These are phyloP conservation scores for Mediolabrus comicus DNA, from an alignment of 108 stramenopile species.

Conservation along the genomic window DNA sequence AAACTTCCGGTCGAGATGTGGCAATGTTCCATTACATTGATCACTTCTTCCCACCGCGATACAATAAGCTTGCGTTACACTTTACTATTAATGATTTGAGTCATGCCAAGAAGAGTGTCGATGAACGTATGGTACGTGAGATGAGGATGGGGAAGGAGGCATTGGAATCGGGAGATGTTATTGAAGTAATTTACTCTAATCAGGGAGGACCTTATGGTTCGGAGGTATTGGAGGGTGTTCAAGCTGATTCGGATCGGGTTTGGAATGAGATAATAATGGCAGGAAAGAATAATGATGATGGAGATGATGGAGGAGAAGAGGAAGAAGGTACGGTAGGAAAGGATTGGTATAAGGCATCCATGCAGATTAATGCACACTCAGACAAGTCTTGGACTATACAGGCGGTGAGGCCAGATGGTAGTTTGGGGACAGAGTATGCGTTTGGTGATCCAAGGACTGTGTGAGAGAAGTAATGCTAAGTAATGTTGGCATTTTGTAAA, in stretches of 20 bases:
- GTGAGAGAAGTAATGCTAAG: too few species aligned
- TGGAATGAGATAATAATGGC: conserved; percentile 61
- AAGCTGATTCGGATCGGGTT: conserved; percentile 70
- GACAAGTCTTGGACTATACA: conserved; percentile 75
- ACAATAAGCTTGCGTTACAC: conserved; percentile 82
- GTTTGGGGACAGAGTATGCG: conserved; percentile 50
- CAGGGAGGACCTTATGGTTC: conserved; percentile 87
- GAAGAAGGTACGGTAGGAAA: conserved; percentile 39
- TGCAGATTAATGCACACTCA: conserved; percentile 62
- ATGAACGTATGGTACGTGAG: conserved; percentile 78
- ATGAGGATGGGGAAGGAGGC: conserved; percentile 61
- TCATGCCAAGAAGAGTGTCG: conserved; percentile 71
- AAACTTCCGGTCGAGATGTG: conserved; percentile 83
- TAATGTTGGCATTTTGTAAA: too few species aligned
- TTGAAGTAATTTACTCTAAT: conserved; percentile 75
- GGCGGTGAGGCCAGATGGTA: conserved; percentile 75
- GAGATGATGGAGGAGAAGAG: neutral
- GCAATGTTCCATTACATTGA: conserved; percentile 89
- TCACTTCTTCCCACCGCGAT: conserved; percentile 67
- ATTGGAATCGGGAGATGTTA: conserved; percentile 40
- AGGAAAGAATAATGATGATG: conserved; percentile 2
- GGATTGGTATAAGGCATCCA: conserved; percentile 82
- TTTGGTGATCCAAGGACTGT: conserved; percentile 44
- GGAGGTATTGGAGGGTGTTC: conserved; percentile 70
- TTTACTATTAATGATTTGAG: conserved; percentile 81